phyloP scores from a whole-genome alignment of 2,329 filamentous ascomycete species.

The Thelonectria olida region DNA sequence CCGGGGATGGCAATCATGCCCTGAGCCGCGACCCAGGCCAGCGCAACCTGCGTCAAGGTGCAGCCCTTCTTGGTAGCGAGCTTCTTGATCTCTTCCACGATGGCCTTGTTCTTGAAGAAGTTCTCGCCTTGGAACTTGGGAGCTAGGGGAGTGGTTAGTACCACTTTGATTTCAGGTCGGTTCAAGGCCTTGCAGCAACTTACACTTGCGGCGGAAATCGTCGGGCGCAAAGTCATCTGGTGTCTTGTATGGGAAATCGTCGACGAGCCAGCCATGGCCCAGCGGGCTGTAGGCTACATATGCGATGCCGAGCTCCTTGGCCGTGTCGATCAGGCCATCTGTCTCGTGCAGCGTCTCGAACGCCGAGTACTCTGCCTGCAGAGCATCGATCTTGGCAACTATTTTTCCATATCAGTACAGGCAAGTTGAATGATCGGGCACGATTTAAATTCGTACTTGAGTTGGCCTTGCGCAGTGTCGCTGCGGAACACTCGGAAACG shows the following conservation, averaged over 20 bases:
- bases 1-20: slow-evolving; percentile 58
- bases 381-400: slow-evolving; percentile 57
- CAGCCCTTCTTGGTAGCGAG: slow-evolving; percentile 46
- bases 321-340: slow-evolving; percentile 51
- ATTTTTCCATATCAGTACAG: background rate
- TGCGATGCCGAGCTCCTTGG: slow-evolving; percentile 51
- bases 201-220: slow-evolving; percentile 52
- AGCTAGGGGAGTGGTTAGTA: slow-evolving; percentile 13
- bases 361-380: slow-evolving; percentile 57
- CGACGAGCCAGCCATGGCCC: slow-evolving; percentile 57
- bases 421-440: background rate
- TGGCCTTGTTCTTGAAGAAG: slow-evolving; percentile 53
- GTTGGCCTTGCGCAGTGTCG: slow-evolving; percentile 54
- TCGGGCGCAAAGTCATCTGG: slow-evolving; percentile 55
- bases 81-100: slow-evolving; percentile 53
- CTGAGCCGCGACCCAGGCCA: slow-evolving; percentile 52
- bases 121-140: slow-evolving; percentile 54
- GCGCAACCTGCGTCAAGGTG: slow-evolving; percentile 47
- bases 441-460: slow-evolving; percentile 43
- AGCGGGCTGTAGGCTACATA: slow-evolving; percentile 58
- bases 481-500: slow-evolving; percentile 56
- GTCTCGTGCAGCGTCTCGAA: slow-evolving; percentile 53
- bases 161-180: no score
- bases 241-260: slow-evolving; percentile 51
- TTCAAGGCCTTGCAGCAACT: no score